Evolutionary conservation across 108 stramenopile species (phyloP), one percentile per base, ranked within the genome.

Genomic region (Cyclotella choctawhatcheeana): DNA sequence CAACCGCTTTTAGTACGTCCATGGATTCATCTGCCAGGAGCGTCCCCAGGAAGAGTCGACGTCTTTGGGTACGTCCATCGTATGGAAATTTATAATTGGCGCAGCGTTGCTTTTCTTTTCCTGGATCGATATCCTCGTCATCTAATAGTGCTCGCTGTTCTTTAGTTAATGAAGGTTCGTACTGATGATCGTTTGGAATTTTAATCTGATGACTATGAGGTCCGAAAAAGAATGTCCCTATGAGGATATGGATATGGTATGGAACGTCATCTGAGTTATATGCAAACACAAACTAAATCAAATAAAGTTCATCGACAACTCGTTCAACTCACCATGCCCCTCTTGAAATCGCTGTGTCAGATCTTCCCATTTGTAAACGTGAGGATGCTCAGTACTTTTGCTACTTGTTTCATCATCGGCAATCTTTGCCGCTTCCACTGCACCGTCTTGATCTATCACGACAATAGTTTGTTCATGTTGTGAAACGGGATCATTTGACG

Each of bases 1-100:
- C 82, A n/a, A 56, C 54, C 1, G 78, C 64, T 21, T 55, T 66
- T 0, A 88, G 20, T 1, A 73, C 44, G 16, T 88, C 69, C 53
- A 64, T 64, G 6, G 67, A 58, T 35, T 88, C 87, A 64, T 79
- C 73, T 20, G 82, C 84, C 21, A 88, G 59, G 55, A 82, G 51
- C 6, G 64, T 30, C 1, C 81, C 81, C 13, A 64, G 40, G 27
- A 64, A 64, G 24, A 64, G 64, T 27, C 64, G 44, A 7, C 67
- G 67, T 45, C 67, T 20, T 58, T 56, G 22, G 10, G 29, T 69
- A 1, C 32, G 35, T n/a, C 27, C 18, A 17, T 27, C 16, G 54
- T 50, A 50, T 10, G 16, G 22, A 16, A 69, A 69, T 22, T 59
- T 59, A 54, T 69, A 69, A 48, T 18, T 45, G 26, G 53, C 54